phyloP scores from a whole-genome alignment of 176 grass and related monocot species.

The Aegilops sharonensis region DNA sequence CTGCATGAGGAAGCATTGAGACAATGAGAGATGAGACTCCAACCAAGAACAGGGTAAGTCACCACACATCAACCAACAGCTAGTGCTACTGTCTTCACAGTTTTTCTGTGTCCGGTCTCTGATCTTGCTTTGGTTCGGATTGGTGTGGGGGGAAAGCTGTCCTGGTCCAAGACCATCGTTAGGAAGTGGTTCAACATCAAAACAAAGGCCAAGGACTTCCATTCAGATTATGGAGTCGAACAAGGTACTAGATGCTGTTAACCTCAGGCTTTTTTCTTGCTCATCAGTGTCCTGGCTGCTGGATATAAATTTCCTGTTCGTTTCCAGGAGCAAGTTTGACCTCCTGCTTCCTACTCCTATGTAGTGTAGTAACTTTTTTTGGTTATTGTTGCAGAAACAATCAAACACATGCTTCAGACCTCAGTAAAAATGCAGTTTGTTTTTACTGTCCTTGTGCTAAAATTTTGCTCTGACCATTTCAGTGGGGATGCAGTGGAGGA shows the following conservation, averaged over 20 bases:
- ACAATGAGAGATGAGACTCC: constrained; percentile 90
- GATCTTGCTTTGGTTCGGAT: constrained; percentile 25
- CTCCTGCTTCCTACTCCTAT: constrained; percentile 26
- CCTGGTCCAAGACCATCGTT: constrained; percentile 88
- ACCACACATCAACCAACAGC: neutral
- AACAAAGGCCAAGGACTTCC: constrained; percentile 75
- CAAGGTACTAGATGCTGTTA: constrained; percentile 50
- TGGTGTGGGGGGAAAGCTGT: constrained; percentile 65
- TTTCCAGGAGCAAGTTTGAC: constrained; percentile 23
- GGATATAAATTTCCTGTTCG: constrained; percentile 4
- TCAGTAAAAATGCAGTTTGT: constrained; percentile 4
- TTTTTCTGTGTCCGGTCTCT: constrained; percentile 12
- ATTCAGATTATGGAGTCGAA: constrained; percentile 56
- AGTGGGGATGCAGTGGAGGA: constrained; percentile 53
- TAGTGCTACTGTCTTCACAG: neutral
- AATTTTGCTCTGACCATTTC: constrained; percentile 38
- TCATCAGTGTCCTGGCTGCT: neutral
- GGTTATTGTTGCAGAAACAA: constrained; percentile 32
- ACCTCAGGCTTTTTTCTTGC: constrained; percentile 9
- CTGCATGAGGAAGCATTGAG: constrained; percentile 68
- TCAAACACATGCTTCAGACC: constrained; percentile 17
- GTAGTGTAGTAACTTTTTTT: too few species aligned
- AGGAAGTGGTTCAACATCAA: constrained; percentile 99
- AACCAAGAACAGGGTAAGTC: constrained; percentile 69
- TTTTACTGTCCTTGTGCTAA: constrained; percentile 29